Evolutionary conservation across 2,329 filamentous ascomycete genomes (phyloP).

Genomic region (Fusarium buxicola): DNA sequence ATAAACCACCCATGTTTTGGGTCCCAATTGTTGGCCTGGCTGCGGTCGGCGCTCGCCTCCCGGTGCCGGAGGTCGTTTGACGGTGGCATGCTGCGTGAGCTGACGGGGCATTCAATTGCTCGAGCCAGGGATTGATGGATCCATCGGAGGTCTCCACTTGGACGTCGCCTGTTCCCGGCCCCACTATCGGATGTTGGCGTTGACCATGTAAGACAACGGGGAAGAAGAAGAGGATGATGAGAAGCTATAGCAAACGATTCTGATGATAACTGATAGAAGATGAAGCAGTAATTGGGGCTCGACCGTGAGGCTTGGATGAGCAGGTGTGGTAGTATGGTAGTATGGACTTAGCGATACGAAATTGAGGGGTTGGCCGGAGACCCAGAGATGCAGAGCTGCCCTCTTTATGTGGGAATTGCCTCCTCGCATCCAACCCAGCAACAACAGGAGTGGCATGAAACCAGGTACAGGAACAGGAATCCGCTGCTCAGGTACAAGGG

Average conservation of each 20-base stretch:
- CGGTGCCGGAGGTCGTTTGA: slow-evolving; percentile 38
- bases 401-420: slow-evolving; percentile 43
- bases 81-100: slow-evolving; percentile 46
- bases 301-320: slow-evolving; percentile 5
- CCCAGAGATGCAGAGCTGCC: slow-evolving; percentile 36
- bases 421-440: slow-evolving; percentile 24
- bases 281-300: neutral
- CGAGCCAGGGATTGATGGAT: slow-evolving; percentile 37
- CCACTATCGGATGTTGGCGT: slow-evolving; percentile 47
- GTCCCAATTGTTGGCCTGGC: slow-evolving; percentile 9
- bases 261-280: slow-evolving; percentile 7
- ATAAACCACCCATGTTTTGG: slow-evolving; percentile 34
- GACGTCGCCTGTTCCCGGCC: slow-evolving; percentile 46
- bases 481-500: slow-evolving; percentile 26
- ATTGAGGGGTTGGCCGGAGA: slow-evolving; percentile 23
- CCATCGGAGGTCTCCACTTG: slow-evolving; percentile 42
- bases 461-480: slow-evolving; percentile 34
- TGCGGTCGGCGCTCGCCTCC: slow-evolving; percentile 31
- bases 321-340: slow-evolving; percentile 7
- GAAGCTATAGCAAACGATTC: slow-evolving; percentile 26
- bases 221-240: slow-evolving; percentile 8
- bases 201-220: slow-evolving; percentile 36
- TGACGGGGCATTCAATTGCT: slow-evolving; percentile 23
- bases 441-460: slow-evolving; percentile 22
- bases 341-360: slow-evolving; percentile 8